A percentile compares a stretch with the other conserved stretches of the same genome.
phyloP scores from a whole-genome alignment of 805 yeast species.

The Cyberlindnera mrakii region DNA sequence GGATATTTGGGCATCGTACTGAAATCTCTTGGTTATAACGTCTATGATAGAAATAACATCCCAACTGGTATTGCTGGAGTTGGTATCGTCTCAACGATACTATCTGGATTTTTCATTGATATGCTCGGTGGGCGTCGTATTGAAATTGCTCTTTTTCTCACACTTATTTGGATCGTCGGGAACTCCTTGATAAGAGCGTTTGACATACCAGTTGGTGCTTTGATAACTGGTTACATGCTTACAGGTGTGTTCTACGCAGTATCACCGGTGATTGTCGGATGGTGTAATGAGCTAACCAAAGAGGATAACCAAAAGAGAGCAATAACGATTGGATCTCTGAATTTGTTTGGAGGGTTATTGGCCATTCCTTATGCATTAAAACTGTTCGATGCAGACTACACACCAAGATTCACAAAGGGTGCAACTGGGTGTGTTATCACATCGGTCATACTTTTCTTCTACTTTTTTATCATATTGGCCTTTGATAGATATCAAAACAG shows the following conservation, averaged over 20 bases:
- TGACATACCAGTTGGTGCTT: conserved; percentile 14
- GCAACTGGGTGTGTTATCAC: conserved; percentile 11
- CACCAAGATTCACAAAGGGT: conserved; percentile 14
- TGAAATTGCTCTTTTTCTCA: conserved; percentile 9
- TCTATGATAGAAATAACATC: conserved; percentile 20
- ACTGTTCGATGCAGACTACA: conserved; percentile 14
- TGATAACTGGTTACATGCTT: conserved; percentile 13
- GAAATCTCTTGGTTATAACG: conserved; percentile 16
- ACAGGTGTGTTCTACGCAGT: conserved; percentile 14
- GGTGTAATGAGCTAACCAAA: conserved; percentile 21
- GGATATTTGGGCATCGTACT: conserved; percentile 15
- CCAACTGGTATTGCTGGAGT: conserved; percentile 17
- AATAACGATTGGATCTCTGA: conserved; percentile 17
- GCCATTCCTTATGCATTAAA: conserved; percentile 13
- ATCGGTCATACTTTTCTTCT: conserved; percentile 8
- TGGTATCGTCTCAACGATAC: conserved; percentile 12
- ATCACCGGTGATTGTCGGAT: conserved; percentile 15
- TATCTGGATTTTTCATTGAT: conserved; percentile 16
- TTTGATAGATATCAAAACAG: conserved; percentile 18
- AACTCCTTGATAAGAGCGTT: conserved; percentile 8
- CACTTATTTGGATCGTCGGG: conserved; percentile 11
- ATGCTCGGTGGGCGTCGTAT: conserved; percentile 14
- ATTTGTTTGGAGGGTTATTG: conserved; percentile 13
- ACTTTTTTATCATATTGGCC: conserved; percentile 11
- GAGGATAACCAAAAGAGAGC: conserved; percentile 21